Percentiles rank a stretch among this genome's conserved stretches.
phyloP scores from a whole-genome alignment of 805 yeast species.

The Yarrowia alimentaria region DNA sequence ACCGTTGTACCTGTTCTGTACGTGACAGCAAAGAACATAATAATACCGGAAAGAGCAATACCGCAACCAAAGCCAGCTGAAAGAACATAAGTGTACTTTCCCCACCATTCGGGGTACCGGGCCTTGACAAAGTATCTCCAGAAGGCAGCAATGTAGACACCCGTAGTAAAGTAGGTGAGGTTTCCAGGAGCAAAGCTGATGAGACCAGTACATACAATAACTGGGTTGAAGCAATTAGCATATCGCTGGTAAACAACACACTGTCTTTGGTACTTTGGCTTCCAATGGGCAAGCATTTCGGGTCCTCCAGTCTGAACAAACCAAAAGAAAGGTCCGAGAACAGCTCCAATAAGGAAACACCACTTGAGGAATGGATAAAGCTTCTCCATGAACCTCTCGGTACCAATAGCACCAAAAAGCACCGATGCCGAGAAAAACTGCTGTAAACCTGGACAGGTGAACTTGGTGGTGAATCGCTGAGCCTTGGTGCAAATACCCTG shows the following conservation, averaged over 20 bases:
- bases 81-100: constrained; percentile 51
- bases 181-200: constrained; percentile 29
- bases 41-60: constrained; percentile 48
- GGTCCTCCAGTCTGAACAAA: constrained; percentile 3
- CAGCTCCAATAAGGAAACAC: constrained; percentile 32
- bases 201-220: not conserved
- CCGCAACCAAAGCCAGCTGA: constrained; percentile 52
- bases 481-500: constrained; percentile 35
- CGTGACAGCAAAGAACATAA: constrained; percentile 46
- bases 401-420: constrained; percentile 49
- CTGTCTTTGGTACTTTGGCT: not conserved
- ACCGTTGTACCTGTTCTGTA: constrained; percentile 36
- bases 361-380: constrained; percentile 33
- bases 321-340: constrained; percentile 33
- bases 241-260: not conserved
- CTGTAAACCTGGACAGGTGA: constrained; percentile 41
- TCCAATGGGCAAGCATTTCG: constrained; percentile 30
- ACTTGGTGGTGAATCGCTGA: constrained; percentile 35
- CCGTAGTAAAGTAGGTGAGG: constrained; percentile 45
- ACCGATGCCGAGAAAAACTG: constrained; percentile 53
- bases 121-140: constrained; percentile 46
- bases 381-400: constrained; percentile 45
- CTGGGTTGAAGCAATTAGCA: constrained; percentile 32
- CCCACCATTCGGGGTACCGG: constrained; percentile 51
- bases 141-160: constrained; percentile 43